Evolutionary conservation across 805 yeast genomes (phyloP).

Genomic region (Suhomyces xylopsoci): DNA sequence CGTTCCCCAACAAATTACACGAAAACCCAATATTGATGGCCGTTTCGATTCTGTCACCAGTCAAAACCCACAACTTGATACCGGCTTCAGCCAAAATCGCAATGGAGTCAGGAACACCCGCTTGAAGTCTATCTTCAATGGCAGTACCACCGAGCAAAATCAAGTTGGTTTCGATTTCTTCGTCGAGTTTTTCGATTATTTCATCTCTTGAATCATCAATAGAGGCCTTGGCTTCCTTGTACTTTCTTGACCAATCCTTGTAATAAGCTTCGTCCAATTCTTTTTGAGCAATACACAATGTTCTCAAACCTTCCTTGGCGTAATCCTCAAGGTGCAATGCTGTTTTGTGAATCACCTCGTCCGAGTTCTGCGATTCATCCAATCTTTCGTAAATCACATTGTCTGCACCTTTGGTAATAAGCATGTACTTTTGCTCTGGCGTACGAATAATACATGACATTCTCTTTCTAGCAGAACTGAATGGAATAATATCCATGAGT

Average conservation of each 20-base stretch:
- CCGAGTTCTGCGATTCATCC: conserved; percentile 39
- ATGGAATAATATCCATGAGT: conserved; percentile 56
- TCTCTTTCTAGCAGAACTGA: conserved; percentile 70
- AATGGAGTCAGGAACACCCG: conserved; percentile 83
- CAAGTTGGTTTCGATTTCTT: conserved; percentile 62
- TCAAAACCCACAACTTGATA: conserved; percentile 79
- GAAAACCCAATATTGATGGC: conserved; percentile 86
- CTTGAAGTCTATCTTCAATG: conserved; percentile 80
- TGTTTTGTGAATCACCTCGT: conserved; percentile 52
- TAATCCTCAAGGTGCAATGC: conserved; percentile 62
- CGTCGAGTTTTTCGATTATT: conserved; percentile 50
- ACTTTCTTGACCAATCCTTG: conserved; percentile 52
- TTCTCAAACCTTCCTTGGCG: conserved; percentile 77
- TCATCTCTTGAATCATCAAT: conserved; percentile 57
- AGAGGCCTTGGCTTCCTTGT: conserved; percentile 56
- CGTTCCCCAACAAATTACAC: conserved; percentile 70
- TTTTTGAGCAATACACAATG: conserved; percentile 65
- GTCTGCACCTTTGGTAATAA: conserved; percentile 75
- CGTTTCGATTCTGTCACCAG: conserved; percentile 89
- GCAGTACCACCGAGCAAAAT: conserved; percentile 79
- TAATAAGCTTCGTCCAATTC: conserved; percentile 46
- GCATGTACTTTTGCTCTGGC: conserved; percentile 39
- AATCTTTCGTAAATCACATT: conserved; percentile 53
- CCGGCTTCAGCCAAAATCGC: conserved; percentile 70
- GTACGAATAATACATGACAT: conserved; percentile 68